Base-by-base conservation (phyloP, 2,329 filamentous ascomycete species). In the Calonectria montana region DNA sequence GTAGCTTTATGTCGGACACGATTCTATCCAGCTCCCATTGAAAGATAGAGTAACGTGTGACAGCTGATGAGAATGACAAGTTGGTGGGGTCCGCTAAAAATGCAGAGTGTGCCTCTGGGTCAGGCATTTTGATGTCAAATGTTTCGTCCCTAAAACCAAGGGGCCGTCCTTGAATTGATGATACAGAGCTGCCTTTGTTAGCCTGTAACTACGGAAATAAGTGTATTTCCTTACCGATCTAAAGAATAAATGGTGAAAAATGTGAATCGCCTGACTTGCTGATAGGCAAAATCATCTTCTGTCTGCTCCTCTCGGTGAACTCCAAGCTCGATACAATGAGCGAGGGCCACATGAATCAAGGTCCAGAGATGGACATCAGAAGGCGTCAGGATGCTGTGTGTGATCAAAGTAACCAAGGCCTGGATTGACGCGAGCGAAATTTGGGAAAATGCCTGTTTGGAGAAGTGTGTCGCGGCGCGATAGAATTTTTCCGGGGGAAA, bases 131-230 rank as follows among this genome's bases (percentile, higher is more conserved):
- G 2, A 83, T 73, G 63, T 84, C 82, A 65, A 84, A 83, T 0
- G 81, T 82, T 48, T 84, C 83, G 50, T 84, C 83, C 13, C 81
- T 74, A 18, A 84, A 81, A 1, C 82, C 82, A 2, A 84, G 76
- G 1, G 82, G 83, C 2, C 82, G 81, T 8, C 83, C 83, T 67
- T 84, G 83, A 8, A 84, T 84, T 2, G 82, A 81, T 5, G 82
- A 75, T 13, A 84, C 78, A 15, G 82, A 83, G 35, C 81, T 83
- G 15, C 12, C 8, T 23, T 48, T 15, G n/a, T 74, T 12, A 72
- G 67, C 9, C 10, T 12, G 2, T 37, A 15, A 3, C 29, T 9
- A 7, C 23, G 1, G 27, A 27, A 12, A 18, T 21, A 2, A 18
- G n/a, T n/a, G n/a, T 37, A 15, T 13, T 21, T 3, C 53, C 62